Evolutionary conservation across 768 basidiomycete species (phyloP).

Genomic region (Phylloporus arenicola): DNA sequence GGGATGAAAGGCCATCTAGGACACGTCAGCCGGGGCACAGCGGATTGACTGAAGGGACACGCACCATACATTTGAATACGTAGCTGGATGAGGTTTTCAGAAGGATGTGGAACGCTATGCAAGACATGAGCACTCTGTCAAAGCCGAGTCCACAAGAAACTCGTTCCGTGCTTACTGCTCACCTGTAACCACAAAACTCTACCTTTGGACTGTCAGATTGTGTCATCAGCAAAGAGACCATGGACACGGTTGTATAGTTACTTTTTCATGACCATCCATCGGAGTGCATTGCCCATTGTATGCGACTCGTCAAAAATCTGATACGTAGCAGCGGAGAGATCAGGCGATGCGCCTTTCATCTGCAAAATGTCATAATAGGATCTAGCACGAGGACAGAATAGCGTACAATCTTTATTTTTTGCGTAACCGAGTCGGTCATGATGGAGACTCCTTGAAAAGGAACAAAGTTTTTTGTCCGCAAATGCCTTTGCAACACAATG

Average conservation of each 20-base stretch:
- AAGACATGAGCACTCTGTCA: background rate
- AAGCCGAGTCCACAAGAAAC: background rate
- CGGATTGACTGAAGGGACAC: constrained; percentile 27
- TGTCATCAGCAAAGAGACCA: background rate
- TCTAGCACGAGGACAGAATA: background rate
- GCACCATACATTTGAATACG: constrained; percentile 99
- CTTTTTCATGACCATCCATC: constrained; percentile 99
- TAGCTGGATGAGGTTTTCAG: constrained; percentile 92
- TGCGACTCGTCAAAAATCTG: constrained; percentile 92
- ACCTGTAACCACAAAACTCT: constrained; percentile 98
- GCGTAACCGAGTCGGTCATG: constrained; percentile 27
- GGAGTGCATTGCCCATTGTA: constrained; percentile 88
- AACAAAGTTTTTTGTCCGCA: background rate
- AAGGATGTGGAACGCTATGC: constrained; percentile 74
- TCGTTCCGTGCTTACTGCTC: background rate
- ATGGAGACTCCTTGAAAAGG: constrained; percentile 2
- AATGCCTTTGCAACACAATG: background rate
- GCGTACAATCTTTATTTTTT: constrained; percentile 33
- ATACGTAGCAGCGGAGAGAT: constrained; percentile 86
- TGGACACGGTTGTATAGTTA: constrained; percentile 33
- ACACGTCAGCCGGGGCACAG: background rate
- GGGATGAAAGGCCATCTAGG: constrained; percentile 80
- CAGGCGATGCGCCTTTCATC: constrained; percentile 79
- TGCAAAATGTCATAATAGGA: constrained; percentile 30
- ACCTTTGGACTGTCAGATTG: constrained; percentile 77